phyloP scores from a whole-genome alignment of 345 rosid genomes.

The Ricinus communis region DNA sequence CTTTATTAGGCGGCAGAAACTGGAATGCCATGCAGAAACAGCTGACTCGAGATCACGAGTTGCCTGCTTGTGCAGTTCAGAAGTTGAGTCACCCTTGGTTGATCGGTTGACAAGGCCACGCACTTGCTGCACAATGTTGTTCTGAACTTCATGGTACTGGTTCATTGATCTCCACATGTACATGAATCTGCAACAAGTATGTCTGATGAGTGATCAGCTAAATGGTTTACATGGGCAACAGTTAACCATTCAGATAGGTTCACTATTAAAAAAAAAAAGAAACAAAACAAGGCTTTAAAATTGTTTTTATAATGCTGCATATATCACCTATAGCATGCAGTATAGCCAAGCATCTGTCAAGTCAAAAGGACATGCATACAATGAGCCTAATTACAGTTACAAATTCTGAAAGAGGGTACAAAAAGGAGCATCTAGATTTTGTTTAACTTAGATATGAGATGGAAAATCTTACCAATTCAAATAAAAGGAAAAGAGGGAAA shows the following conservation, averaged over 20 bases:
- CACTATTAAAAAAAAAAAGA: not conserved
- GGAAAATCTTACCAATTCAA: not conserved
- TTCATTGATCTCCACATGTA: slow-evolving; percentile 98
- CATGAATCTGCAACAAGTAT: slow-evolving; percentile 64
- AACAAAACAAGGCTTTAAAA: not conserved
- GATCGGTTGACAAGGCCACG: slow-evolving; percentile 80
- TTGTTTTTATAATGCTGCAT: not conserved
- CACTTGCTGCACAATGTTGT: slow-evolving; percentile 86
- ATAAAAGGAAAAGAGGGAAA: not conserved
- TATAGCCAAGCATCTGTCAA: not conserved
- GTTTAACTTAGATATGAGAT: no score
- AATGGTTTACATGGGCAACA: not conserved
- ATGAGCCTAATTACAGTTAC: not conserved
- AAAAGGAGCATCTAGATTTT: not conserved
- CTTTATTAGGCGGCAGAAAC: slow-evolving; percentile 75
- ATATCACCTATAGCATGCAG: not conserved
- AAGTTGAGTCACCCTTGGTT: slow-evolving; percentile 74
- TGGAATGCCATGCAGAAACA: slow-evolving; percentile 85
- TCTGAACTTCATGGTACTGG: slow-evolving; percentile 83
- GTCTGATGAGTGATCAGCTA: not conserved
- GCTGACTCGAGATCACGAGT: slow-evolving; percentile 92
- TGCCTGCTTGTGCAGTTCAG: slow-evolving; percentile 87
- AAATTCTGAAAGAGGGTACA: not conserved
- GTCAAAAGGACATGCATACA: not conserved
- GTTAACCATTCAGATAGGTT: not conserved